Base-by-base conservation (phyloP, 169 alveolate species). In the Plasmodium vinckei region DNA sequence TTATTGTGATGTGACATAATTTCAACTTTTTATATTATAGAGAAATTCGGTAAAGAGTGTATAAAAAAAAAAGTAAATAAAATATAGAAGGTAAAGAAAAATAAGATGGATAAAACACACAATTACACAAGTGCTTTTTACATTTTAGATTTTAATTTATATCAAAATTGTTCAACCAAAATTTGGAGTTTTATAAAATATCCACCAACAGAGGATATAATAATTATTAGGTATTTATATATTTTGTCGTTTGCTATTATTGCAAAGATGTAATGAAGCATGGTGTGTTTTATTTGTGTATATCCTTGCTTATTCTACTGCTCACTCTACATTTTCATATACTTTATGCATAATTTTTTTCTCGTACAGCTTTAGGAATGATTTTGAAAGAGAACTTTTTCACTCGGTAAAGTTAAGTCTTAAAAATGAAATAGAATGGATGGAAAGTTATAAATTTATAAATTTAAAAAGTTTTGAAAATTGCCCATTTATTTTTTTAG, bases 221-320 rank as follows among this genome's bases (percentile, higher is more conserved):
- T 75, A n/a, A 63, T 75, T 21, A 63, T 75, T 13, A 63, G 88
- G 88, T 75, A 46, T n/a, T 0, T 61, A 61, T 9, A 3, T 33
- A 33, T 4, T 3, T 3, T 33, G 21, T 19, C 15, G 19, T 64
- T 27, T 5, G 9, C 9, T 19, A 15, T n/a, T 49, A 12, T 12
- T 6, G 2, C 59, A 13, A 15, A 13, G 1, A 57, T 15, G 42
- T 42, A 57, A 57, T 51, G 19, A 13, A 51, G 0, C 21, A 51
- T 15, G 59, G 59, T 51, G n/a, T 51, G 23, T 5, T 13, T 51
- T 13, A 13, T 51, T 51, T 12, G 0, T 51, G 19, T 57, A 57
- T n/a, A n/a, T n/a, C n/a, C n/a, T n/a, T n/a, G n/a, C n/a, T n/a
- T n/a, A n/a, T n/a, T n/a, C n/a, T n/a, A n/a, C n/a, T n/a, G n/a